These are phyloP conservation scores for Botryotinia globosa DNA, from an alignment of 2,329 filamentous ascomycete species.

Conservation along the genomic window DNA sequence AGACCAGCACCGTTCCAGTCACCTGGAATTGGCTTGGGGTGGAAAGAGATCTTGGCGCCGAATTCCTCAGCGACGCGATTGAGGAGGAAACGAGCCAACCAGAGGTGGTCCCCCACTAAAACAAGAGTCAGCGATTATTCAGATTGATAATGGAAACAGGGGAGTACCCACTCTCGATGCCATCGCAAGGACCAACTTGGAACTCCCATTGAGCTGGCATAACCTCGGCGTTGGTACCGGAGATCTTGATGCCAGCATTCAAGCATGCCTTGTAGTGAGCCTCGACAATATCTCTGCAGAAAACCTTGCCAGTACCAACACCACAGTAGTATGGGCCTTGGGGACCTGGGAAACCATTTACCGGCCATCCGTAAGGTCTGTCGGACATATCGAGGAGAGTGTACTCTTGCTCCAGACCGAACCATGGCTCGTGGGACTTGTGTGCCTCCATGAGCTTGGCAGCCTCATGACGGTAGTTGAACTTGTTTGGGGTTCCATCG, in stretches of 20 bases:
- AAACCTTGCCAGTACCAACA: conserved; percentile 95
- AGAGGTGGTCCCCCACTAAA: conserved; percentile 90
- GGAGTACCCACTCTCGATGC: conserved; percentile 67
- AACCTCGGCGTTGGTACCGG: conserved; percentile 98
- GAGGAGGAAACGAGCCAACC: conserved; percentile 87
- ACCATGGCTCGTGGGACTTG: conserved; percentile 84
- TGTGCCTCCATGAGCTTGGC: conserved; percentile 87
- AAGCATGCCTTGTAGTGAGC: conserved; percentile 84
- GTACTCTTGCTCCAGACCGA: conserved; percentile 98
- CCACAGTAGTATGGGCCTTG: conserved; percentile 97
- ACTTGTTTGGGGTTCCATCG: conserved; percentile 95
- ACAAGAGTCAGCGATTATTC: conserved; percentile 29
- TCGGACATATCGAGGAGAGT: conserved; percentile 82
- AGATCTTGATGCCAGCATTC: conserved; percentile 89
- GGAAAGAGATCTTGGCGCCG: conserved; percentile 89
- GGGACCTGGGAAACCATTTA: conserved; percentile 72
- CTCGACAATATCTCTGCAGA: conserved; percentile 97
- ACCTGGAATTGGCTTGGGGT: conserved; percentile 92
- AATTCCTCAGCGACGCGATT: conserved; percentile 94
- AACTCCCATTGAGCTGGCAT: conserved; percentile 98
- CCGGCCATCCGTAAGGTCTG: conserved; percentile 90
- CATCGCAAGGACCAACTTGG: conserved; percentile 87
- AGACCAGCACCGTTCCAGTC: conserved; percentile 97
- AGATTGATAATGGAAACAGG: conserved; percentile 15
- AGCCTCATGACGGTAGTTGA: conserved; percentile 94